Conservation (phyloP, 2,329 filamentous ascomycete genomes). For the Colletotrichum sp. region DNA sequence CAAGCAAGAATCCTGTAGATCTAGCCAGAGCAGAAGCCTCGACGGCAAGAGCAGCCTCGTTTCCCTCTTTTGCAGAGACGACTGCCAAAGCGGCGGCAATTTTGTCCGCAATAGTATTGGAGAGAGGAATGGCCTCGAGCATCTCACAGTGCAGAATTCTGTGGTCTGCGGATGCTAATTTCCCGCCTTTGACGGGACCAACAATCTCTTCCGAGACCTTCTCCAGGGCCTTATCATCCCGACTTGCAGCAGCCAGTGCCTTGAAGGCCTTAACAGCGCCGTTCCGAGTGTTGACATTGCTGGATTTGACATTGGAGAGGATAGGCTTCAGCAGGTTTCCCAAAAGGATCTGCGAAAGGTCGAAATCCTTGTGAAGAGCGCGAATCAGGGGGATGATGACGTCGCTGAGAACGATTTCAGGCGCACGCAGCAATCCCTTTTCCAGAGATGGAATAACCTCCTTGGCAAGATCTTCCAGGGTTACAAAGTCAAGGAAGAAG, state of each 20-base stretch:
- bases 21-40: conserved; percentile 75
- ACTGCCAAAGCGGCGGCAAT: conserved; percentile 70
- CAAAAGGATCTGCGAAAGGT: conserved; percentile 77
- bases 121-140: conserved; percentile 68
- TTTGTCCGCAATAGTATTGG: conserved; percentile 66
- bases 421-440: conserved; percentile 85
- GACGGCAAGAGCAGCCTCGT: conserved; percentile 79
- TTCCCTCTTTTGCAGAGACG: conserved; percentile 83
- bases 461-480: conserved; percentile 74
- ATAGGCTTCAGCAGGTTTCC: conserved; percentile 83
- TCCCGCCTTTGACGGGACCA: conserved; percentile 79
- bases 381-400: conserved; percentile 76
- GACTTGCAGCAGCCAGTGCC: conserved; percentile 67
- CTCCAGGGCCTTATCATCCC: conserved; percentile 61
- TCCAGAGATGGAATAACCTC: conserved; percentile 83
- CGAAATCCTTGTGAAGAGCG: conserved; percentile 72
- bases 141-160: conserved; percentile 83
- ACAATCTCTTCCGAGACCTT: conserved; percentile 81
- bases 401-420: conserved; percentile 85
- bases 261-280: conserved; percentile 79
- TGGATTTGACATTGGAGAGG: conserved; percentile 90
- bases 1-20: conserved; percentile 67
- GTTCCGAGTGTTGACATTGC: conserved; percentile 76
- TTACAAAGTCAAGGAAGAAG: conserved; percentile 81
- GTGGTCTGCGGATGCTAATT: conserved; percentile 85